phyloP scores from a whole-genome alignment of 2,329 filamentous ascomycete genomes.

The Sclerotinia sclerotiorum region DNA sequence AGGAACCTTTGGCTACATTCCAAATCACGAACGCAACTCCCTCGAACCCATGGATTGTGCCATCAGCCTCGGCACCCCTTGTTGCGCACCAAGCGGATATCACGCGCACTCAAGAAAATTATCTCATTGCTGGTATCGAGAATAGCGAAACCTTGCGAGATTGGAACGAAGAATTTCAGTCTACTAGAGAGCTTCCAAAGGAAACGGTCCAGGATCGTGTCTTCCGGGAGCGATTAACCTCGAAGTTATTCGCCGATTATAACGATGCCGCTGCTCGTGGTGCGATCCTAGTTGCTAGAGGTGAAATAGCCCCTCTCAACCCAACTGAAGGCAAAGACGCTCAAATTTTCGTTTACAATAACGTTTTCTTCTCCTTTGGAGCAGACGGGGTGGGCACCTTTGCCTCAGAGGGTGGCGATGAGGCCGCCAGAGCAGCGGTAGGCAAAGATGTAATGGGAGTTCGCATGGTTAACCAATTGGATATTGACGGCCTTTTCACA shows the following conservation, averaged over 20 bases:
- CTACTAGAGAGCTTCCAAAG: conserved; percentile 88
- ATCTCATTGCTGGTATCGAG: conserved; percentile 84
- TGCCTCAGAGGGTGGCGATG: conserved; percentile 91
- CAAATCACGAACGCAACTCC: conserved; percentile 95
- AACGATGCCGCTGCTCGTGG: conserved; percentile 92
- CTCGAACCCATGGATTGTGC: conserved; percentile 87
- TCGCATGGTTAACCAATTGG: conserved; percentile 92
- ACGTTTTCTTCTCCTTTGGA: conserved; percentile 98
- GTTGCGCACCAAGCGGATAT: conserved; percentile 78
- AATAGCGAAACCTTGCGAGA: conserved; percentile 92
- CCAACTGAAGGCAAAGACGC: conserved; percentile 90
- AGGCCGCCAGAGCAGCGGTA: conserved; percentile 91
- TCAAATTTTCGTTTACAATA: conserved; percentile 99
- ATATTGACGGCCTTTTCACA: conserved; percentile 91
- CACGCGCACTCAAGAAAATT: conserved; percentile 89
- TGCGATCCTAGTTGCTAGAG: conserved; percentile 86
- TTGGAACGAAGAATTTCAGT: conserved; percentile 99
- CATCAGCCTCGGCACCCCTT: conserved; percentile 61
- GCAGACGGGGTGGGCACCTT: conserved; percentile 97
- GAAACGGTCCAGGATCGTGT: conserved; percentile 94
- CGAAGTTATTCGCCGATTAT: conserved; percentile 96
- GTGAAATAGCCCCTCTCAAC: conserved; percentile 90
- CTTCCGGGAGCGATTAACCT: conserved; percentile 89
- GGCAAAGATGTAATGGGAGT: conserved; percentile 96
- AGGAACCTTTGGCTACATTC: conserved; percentile 88